phyloP scores from a whole-genome alignment of 2,329 filamentous ascomycete species.

The Sarocladium kiliense region DNA sequence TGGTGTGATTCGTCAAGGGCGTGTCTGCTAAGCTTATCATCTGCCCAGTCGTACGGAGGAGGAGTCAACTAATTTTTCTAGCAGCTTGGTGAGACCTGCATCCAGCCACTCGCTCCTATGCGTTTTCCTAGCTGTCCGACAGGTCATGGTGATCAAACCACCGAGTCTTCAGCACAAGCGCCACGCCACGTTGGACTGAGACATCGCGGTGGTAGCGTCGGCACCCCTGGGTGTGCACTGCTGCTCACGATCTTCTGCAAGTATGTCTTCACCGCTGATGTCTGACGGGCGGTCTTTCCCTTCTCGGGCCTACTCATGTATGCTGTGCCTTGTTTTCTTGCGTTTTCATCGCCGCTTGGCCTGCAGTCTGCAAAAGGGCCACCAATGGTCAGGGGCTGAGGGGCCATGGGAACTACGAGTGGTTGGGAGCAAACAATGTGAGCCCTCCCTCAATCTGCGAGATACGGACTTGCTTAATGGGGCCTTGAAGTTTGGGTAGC shows the following conservation, averaged over 20 bases:
- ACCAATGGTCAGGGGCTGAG: no score
- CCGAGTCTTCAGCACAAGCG: not conserved
- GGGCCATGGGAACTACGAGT: no score
- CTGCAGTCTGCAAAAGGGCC: not conserved
- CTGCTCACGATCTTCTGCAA: not conserved
- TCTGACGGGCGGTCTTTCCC: not conserved
- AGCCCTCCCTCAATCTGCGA: no score
- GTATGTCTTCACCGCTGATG: not conserved
- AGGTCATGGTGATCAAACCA: not conserved
- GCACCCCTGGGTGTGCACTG: not conserved
- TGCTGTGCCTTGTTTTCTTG: not conserved
- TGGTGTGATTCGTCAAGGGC: not conserved
- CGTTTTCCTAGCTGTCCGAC: not conserved
- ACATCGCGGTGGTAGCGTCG: not conserved
- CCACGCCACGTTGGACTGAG: slow-evolving; percentile 7
- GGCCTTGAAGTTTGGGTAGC: no score
- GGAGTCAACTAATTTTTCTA: no score
- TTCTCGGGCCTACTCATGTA: not conserved
- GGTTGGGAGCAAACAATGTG: no score
- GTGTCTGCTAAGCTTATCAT: no score
- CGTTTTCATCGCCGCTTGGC: not conserved
- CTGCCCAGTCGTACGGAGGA: no score
- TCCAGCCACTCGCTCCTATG: not conserved
- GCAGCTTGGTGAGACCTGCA: not conserved
- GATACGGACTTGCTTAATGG: no score